Percentiles rank a stretch among this genome's conserved stretches.
phyloP scores from a whole-genome alignment of 768 basidiomycete species.

The Dacryopinax spathularia region DNA sequence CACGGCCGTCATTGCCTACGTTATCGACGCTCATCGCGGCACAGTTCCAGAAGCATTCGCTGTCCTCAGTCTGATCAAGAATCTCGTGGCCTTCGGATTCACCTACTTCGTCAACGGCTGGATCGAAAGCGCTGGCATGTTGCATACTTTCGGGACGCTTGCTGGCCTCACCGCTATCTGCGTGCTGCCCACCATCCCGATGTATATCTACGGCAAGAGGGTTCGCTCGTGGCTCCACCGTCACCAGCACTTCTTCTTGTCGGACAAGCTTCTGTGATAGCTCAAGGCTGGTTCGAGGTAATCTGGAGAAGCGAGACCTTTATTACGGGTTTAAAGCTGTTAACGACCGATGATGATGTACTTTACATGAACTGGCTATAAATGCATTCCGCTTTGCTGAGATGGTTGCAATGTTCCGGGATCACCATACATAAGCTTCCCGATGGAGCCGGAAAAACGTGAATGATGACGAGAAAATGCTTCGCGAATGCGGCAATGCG shows the following conservation, averaged over 20 bases:
- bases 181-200: constrained; percentile 30
- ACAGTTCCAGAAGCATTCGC: constrained; percentile 32
- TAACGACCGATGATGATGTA: no score
- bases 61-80: constrained; percentile 27
- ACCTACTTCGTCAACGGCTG: constrained; percentile 11
- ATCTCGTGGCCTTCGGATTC: constrained; percentile 11
- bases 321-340: no score
- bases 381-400: no score
- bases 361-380: no score
- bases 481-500: no score
- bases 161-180: constrained; percentile 30
- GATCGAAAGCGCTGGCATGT: constrained; percentile 8
- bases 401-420: no score
- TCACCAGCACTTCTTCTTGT: background rate
- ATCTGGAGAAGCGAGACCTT: no score
- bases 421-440: no score
- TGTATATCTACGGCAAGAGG: constrained; percentile 34
- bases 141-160: constrained; percentile 26
- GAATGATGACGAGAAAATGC: no score
- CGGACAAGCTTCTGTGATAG: background rate
- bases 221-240: constrained; percentile 9
- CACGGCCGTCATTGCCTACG: constrained; percentile 32
- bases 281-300: background rate
- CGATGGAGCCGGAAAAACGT: no score
- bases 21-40: constrained; percentile 33